phyloP scores from a whole-genome alignment of 2,329 filamentous ascomycete species.

The Endocalyx cinctus region DNA sequence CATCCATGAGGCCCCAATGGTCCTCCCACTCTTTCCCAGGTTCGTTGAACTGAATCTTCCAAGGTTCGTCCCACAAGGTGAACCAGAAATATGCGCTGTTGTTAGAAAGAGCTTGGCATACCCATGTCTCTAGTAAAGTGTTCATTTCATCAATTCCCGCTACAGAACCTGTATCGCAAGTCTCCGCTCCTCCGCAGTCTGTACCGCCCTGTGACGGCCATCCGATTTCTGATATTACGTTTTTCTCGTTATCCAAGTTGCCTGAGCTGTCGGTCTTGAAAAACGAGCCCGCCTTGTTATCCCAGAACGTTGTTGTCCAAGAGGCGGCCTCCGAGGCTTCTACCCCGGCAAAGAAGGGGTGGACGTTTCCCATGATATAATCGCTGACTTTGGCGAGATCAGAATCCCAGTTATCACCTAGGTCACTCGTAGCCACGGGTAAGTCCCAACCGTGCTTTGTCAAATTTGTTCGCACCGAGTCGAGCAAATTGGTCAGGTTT shows the following conservation, averaged over 20 bases:
- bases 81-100: slow-evolving; percentile 97
- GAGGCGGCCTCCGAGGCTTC: slow-evolving; percentile 60
- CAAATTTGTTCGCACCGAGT: slow-evolving; percentile 67
- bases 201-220: slow-evolving; percentile 85
- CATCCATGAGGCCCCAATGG: slow-evolving; percentile 89
- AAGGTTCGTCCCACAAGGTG: slow-evolving; percentile 93
- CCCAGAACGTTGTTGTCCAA: slow-evolving; percentile 86
- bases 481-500: slow-evolving; percentile 60
- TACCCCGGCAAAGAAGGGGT: slow-evolving; percentile 89
- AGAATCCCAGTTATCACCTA: slow-evolving; percentile 81
- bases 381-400: slow-evolving; percentile 68
- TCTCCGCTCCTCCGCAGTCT: slow-evolving; percentile 57
- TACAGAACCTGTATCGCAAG: slow-evolving; percentile 64
- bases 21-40: slow-evolving; percentile 78
- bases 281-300: slow-evolving; percentile 59
- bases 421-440: slow-evolving; percentile 80
- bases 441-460: slow-evolving; percentile 62
- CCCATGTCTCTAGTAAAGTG: slow-evolving; percentile 77
- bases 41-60: slow-evolving; percentile 76
- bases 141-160: slow-evolving; percentile 81
- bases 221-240: slow-evolving; percentile 85
- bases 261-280: slow-evolving; percentile 59
- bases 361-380: slow-evolving; percentile 93
- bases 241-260: too few species aligned
- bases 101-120: slow-evolving; percentile 74